phyloP scores from a whole-genome alignment of 768 basidiomycete species.

The Tylopilus subfusipes region DNA sequence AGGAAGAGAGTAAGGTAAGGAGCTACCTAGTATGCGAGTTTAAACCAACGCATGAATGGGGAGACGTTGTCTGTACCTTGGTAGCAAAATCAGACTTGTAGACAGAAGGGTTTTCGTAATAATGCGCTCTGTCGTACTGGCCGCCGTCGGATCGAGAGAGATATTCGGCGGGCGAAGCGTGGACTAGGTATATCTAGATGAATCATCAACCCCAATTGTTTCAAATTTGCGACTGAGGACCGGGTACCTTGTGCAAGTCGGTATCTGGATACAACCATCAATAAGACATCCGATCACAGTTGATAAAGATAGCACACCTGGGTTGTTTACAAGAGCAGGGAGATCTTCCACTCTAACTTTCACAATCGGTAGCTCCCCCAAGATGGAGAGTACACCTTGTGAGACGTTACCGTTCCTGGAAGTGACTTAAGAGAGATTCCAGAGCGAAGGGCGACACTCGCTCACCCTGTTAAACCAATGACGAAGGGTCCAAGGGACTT shows the following conservation, averaged over 20 bases:
- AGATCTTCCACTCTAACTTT: conserved; percentile 57
- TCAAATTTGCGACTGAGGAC: background rate
- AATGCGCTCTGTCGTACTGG: conserved; percentile 60
- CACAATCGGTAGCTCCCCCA: conserved; percentile 66
- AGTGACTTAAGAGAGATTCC: background rate
- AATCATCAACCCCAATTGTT: background rate
- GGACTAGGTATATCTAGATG: conserved; percentile 69
- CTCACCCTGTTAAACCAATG: conserved; percentile 79
- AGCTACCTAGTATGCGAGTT: conserved; percentile 54
- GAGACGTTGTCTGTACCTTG: conserved; percentile 42
- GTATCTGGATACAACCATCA: conserved; percentile 38
- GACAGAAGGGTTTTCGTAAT: conserved; percentile 65
- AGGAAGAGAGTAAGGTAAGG: conserved; percentile 82
- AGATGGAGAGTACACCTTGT: conserved; percentile 68
- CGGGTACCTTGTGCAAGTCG: conserved; percentile 51
- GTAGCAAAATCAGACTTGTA: conserved; percentile 69
- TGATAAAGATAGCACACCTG: conserved; percentile 37
- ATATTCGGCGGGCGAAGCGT: conserved; percentile 68
- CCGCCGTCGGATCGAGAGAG: conserved; percentile 54
- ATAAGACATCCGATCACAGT: background rate
- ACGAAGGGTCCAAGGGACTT: conserved; percentile 70
- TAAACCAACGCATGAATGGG: background rate
- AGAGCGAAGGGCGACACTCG: background rate
- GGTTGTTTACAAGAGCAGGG: conserved; percentile 48
- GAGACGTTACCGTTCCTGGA: conserved; percentile 78